These are phyloP conservation scores for Cyphellophora europaea DNA, from an alignment of 2,329 filamentous ascomycete genomes.

Conservation along the genomic window DNA sequence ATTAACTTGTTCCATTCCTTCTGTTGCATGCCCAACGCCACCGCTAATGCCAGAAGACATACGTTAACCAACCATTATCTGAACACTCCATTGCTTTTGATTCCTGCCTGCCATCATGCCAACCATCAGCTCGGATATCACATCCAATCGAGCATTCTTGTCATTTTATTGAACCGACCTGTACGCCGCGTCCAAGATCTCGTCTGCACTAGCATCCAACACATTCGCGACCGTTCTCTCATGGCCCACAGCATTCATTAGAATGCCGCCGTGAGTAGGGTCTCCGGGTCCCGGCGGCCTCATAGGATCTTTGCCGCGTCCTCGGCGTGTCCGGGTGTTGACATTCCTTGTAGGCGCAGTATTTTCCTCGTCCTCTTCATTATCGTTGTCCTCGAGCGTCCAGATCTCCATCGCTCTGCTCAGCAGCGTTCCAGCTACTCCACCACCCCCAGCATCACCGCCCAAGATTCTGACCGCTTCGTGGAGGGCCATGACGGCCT, in stretches of 20 bases:
- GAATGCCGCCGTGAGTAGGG: background rate
- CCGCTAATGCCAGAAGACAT: too few relatives aligned
- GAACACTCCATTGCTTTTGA: too few relatives aligned
- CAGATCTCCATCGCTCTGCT: slow-evolving; percentile 37
- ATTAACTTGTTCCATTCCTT: too few relatives aligned
- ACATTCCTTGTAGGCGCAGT: slow-evolving; percentile 1
- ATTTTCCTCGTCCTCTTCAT: slow-evolving; percentile 5
- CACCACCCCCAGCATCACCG: slow-evolving; percentile 37
- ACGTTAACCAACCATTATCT: too few relatives aligned
- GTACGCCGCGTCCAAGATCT: slow-evolving; percentile 28
- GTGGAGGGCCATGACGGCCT: slow-evolving; percentile 74
- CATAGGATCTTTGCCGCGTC: slow-evolving; percentile 5
- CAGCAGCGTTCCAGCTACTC: slow-evolving; percentile 35
- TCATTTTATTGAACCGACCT: too few relatives aligned
- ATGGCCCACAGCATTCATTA: slow-evolving; percentile 1
- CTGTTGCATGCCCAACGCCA: too few relatives aligned
- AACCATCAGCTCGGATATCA: too few relatives aligned
- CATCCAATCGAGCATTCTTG: too few relatives aligned
- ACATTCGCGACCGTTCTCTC: slow-evolving; percentile 12
- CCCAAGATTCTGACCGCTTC: slow-evolving; percentile 48
- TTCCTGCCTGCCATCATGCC: too few relatives aligned
- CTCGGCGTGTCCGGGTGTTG: slow-evolving; percentile 6
- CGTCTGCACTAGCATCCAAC: slow-evolving; percentile 33
- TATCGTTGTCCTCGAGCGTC: slow-evolving; percentile 25
- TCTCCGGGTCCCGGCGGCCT: background rate